Evolutionary conservation across 164 flowering plant genomes (phyloP).

Genomic region (Protea cynaroides): DNA sequence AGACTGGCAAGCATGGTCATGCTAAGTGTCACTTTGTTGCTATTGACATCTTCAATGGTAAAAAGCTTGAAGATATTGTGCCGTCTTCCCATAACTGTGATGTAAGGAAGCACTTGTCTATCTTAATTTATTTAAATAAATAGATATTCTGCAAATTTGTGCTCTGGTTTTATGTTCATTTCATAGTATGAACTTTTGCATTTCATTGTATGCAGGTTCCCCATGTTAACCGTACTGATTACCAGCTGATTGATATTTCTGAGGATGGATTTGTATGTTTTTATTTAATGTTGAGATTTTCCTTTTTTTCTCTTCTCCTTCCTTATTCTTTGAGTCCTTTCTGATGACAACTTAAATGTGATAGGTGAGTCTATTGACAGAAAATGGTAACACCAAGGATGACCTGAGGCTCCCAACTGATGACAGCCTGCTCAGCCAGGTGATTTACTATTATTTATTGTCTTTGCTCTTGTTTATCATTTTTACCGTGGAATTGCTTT

Average conservation of each 20-base stretch:
- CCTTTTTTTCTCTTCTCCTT: neutral
- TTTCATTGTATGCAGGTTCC: constrained; percentile 37
- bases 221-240: constrained; percentile 57
- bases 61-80: constrained; percentile 58
- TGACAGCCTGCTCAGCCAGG: constrained; percentile 48
- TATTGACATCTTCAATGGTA: constrained; percentile 49
- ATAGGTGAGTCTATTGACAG: constrained; percentile 58
- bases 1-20: constrained; percentile 63
- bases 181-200: neutral
- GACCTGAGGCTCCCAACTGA: constrained; percentile 57
- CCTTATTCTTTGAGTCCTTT: neutral
- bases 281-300: neutral
- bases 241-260: constrained; percentile 58
- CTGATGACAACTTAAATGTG: too few species aligned
- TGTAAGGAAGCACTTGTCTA: constrained; percentile 17
- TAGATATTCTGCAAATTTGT: too few species aligned
- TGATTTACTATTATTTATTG: neutral
- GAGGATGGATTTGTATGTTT: constrained; percentile 61
- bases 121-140: neutral
- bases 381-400: constrained; percentile 53
- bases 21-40: constrained; percentile 65
- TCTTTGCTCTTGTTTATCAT: too few species aligned
- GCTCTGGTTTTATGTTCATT: neutral
- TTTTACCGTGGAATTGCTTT: neutral
- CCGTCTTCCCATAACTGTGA: constrained; percentile 66